Conservation (phyloP, 352 stramenopile genomes). For the Phytophthora sp. region DNA sequence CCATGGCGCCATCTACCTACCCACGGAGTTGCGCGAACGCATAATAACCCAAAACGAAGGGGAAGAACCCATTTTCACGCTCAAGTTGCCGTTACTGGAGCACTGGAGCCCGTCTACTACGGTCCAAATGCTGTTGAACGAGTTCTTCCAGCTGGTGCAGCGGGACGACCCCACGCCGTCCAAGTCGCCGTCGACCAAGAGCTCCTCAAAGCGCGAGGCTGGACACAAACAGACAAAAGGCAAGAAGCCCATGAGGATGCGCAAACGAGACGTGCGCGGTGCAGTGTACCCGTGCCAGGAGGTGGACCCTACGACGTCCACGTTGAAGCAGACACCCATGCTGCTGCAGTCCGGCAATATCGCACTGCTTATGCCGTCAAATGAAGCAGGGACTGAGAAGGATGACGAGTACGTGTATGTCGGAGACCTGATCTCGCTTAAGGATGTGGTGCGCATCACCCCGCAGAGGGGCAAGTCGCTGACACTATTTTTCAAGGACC, state of each 20-base stretch:
- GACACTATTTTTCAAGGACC: slow-evolving; percentile 83
- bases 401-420: slow-evolving; percentile 66
- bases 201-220: not conserved
- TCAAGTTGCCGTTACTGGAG: slow-evolving; percentile 60
- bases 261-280: slow-evolving; percentile 71
- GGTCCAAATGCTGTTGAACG: slow-evolving; percentile 69
- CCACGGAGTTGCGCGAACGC: slow-evolving; percentile 52
- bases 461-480: slow-evolving; percentile 77
- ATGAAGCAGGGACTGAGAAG: slow-evolving; percentile 11
- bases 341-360: slow-evolving; percentile 74
- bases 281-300: slow-evolving; percentile 76
- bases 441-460: slow-evolving; percentile 76
- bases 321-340: slow-evolving; percentile 65
- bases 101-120: slow-evolving; percentile 83
- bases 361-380: slow-evolving; percentile 52
- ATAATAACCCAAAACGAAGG: slow-evolving; percentile 15
- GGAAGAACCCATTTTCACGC: slow-evolving; percentile 37
- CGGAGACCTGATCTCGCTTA: slow-evolving; percentile 65
- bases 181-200: slow-evolving; percentile 26
- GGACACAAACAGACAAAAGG: slow-evolving; percentile 3
- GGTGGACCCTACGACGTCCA: slow-evolving; percentile 60
- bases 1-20: slow-evolving; percentile 57
- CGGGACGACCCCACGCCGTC: slow-evolving; percentile 46
- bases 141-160: slow-evolving; percentile 73
- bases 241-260: slow-evolving; percentile 62